Base-by-base conservation (phyloP, 139 green algal genomes). In the Closterium sp. region DNA sequence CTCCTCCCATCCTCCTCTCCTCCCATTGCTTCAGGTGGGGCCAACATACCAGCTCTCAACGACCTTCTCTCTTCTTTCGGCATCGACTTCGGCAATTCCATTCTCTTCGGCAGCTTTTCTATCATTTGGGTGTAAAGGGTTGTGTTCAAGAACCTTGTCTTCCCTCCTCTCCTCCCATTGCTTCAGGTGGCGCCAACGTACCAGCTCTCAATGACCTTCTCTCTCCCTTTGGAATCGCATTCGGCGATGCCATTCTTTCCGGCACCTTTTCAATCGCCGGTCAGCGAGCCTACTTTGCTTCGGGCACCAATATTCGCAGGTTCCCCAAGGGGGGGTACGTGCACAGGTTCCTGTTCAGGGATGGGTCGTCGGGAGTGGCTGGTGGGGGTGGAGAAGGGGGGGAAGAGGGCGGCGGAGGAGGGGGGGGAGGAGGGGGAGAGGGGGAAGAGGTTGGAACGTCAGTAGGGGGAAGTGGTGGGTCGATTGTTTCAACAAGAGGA, bases 61-160 rank as follows among this genome's bases (percentile, higher is more conserved):
- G 62, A 99, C 42, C 93, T 99, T 89, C 96, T 99, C 70, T 92
- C 90, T 17, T 95, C 96, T 0, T 98, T 97, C 90, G 96, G 96
- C 5, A 96, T 98, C n/a, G 96, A 95, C 3, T 97, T 99, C 30
- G 97, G 97, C 0, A 97, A 98, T 85, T 89, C 91, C 28, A 73
- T 95, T 30, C 90, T 95, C 24, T 85, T 38, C 27, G 90, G 92
- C 34, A 27, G 17, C 29, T 89, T 94, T 9, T 91, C 88, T 2
- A 73, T 96, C 6, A 93, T 31, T 7, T n/a, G n/a, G n/a, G n/a
- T n/a, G n/a, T n/a, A n/a, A n/a, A n/a, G n/a, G n/a, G n/a, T n/a
- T n/a, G n/a, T n/a, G n/a, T n/a, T n/a, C n/a, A n/a, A n/a, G n/a
- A n/a, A 99, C 45, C 93, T 99, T 90, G 96, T 99, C 84, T 95